Base-by-base conservation (phyloP, 1,284 basidiomycete genomes). In the Boletus holoroseus region DNA sequence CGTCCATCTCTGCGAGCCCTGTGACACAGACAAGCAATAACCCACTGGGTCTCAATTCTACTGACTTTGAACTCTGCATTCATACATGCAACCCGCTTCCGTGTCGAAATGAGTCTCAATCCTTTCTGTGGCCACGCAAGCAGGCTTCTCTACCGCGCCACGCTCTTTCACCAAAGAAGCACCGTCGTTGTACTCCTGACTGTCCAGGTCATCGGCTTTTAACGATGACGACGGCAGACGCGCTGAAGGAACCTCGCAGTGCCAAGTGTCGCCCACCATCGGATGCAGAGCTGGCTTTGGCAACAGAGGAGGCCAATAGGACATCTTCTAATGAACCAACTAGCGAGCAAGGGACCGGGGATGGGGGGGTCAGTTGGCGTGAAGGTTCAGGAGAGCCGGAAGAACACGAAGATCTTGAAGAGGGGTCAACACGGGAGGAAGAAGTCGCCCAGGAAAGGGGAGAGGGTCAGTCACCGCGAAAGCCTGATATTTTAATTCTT, bases 51-150 rank as follows among this genome's bases (percentile, higher is more conserved):
- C 37, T 42, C 43, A 48, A 57, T 38, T 8, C 53, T 16, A 30
- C 18, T 6, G 56, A 67, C 16, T 62, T 55, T 13, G 64, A 67
- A 50, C 35, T 67, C 16, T 63, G 62, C 44, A 63, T 66, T 28
- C 62, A 63, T 27, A 63, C 62, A 0, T 67, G 64, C 42, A 63
- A 60, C 39, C 20, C 43, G 4, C 22, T 42, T 18, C 64, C 50
- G 3, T 63, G 62, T 51, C 62, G 64, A 44, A 67, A 63, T 15
- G 64, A 65, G 39, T 57, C 64, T n/a, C 54, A 51, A 3, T 67
- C 64, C 11, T 63, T 67, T 39, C 42, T 63, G 20, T 63, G 62
- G 64, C 44, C 42, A 3, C 62, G 62, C 45, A 63, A 30, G 27
- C 47, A 53, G 28, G 47, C 59, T 6, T 62, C 56, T 26, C 50